These are phyloP conservation scores for Fusarium subglutinans DNA, from an alignment of 2,329 filamentous ascomycete genomes.

Conservation along the genomic window DNA sequence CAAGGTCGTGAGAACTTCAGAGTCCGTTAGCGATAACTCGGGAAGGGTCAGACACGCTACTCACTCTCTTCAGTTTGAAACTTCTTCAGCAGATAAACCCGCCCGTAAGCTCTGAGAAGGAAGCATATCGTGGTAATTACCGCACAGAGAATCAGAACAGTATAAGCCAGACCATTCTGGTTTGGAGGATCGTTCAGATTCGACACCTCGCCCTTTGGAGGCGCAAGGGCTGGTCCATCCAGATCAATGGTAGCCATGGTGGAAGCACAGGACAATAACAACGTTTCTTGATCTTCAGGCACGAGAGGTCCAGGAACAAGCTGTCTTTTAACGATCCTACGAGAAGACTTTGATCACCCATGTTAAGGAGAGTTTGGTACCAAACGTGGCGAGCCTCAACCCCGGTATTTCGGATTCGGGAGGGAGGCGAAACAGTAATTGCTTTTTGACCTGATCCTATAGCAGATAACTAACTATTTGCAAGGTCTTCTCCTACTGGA, in stretches of 20 bases:
- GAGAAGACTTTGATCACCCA: not conserved
- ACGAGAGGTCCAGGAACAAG: not conserved
- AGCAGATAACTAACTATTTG: not conserved
- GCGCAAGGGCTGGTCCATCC: not conserved
- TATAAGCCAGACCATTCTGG: not conserved
- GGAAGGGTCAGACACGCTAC: not conserved
- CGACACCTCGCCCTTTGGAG: not conserved
- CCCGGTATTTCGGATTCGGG: not conserved
- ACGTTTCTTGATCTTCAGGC: not conserved
- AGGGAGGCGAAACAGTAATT: not conserved
- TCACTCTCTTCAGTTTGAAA: conserved; percentile 2
- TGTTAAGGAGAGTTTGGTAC: not conserved
- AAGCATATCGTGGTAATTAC: not conserved
- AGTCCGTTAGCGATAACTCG: not conserved
- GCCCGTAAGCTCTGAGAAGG: not conserved
- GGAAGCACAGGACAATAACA: not conserved
- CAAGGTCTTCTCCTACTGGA: not conserved
- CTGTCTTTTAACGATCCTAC: not conserved
- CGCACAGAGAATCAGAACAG: not conserved
- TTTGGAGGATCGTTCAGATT: not conserved
- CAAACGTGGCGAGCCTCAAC: not conserved
- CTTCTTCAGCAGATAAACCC: not conserved
- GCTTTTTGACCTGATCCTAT: not conserved
- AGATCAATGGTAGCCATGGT: not conserved
- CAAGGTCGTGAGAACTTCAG: conserved; percentile 1